Evolutionary conservation across 208 protist species (phyloP).

Genomic region (Phytomonas sp.): DNA sequence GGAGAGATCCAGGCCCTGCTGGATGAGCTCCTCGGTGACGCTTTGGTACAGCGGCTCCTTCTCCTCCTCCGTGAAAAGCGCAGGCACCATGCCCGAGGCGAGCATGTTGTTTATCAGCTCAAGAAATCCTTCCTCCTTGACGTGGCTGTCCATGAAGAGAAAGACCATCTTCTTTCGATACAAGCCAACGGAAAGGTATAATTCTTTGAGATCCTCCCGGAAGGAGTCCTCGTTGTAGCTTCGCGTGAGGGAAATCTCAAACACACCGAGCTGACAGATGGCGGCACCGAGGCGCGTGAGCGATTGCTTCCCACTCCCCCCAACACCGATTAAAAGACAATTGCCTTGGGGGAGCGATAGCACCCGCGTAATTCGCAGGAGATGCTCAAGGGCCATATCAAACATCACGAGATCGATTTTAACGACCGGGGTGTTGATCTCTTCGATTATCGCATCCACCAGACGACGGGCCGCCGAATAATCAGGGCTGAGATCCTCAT

Average conservation of each 20-base stretch:
- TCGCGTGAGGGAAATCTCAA: slow-evolving; percentile 96
- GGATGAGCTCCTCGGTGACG: slow-evolving; percentile 87
- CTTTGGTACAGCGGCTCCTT: slow-evolving; percentile 92
- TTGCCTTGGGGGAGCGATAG: slow-evolving; percentile 94
- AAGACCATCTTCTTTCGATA: slow-evolving; percentile 93
- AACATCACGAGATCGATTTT: slow-evolving; percentile 98
- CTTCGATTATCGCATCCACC: slow-evolving; percentile 91
- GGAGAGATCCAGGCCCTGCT: slow-evolving; percentile 76
- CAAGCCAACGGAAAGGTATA: slow-evolving; percentile 92
- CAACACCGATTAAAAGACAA: slow-evolving; percentile 96
- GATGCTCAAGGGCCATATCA: slow-evolving; percentile 97
- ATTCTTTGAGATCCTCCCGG: slow-evolving; percentile 95
- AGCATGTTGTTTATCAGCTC: slow-evolving; percentile 99
- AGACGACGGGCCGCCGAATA: slow-evolving; percentile 65
- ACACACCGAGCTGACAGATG: slow-evolving; percentile 92
- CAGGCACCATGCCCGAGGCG: slow-evolving; percentile 97
- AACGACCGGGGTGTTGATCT: slow-evolving; percentile 89
- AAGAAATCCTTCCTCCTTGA: slow-evolving; percentile 97
- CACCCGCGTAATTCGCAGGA: slow-evolving; percentile 94
- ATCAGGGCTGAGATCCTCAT: slow-evolving; percentile 90
- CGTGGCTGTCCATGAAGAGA: slow-evolving; percentile 97
- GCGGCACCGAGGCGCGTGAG: slow-evolving; percentile 93
- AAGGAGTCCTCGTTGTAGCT: slow-evolving; percentile 97
- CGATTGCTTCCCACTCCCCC: slow-evolving; percentile 96
- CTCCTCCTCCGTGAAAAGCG: slow-evolving; percentile 97